Conservation (phyloP, 352 stramenopile genomes). For the Globisporangium abappressorium region DNA sequence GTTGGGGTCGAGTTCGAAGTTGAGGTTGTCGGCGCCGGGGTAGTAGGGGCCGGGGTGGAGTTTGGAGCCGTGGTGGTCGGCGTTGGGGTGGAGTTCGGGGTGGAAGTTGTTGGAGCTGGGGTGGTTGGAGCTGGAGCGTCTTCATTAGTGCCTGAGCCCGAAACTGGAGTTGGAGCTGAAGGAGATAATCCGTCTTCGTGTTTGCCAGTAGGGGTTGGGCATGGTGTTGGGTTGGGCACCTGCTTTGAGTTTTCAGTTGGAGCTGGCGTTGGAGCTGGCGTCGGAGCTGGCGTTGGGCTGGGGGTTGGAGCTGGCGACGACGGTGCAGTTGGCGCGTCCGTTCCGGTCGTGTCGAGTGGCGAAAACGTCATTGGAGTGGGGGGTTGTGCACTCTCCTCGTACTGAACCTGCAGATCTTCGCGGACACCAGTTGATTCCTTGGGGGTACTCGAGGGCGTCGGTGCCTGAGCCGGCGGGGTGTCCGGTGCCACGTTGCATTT, state of each 20-base stretch:
- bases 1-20: neutral
- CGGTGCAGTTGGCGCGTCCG: neutral
- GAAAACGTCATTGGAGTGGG: neutral
- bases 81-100: neutral
- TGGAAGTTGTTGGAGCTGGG: neutral
- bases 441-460: neutral
- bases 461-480: neutral
- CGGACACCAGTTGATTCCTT: neutral
- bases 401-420: neutral
- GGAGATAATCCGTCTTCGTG: neutral
- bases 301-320: neutral
- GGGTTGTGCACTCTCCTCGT: neutral
- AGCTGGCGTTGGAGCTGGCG: neutral
- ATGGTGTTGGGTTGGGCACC: neutral
- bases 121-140: neutral
- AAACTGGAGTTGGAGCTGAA: neutral
- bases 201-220: neutral
- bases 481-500: conserved; percentile 7
- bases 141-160: neutral
- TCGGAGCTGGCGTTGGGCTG: neutral
- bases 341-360: neutral
- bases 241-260: too few relatives aligned
- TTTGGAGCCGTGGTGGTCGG: too few relatives aligned
- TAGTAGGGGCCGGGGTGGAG: too few relatives aligned
- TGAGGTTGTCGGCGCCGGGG: neutral